Evolutionary conservation across 129 eudicot species (phyloP), one percentile per base, ranked within the genome.

Genomic region (Helianthus tuberosus): DNA sequence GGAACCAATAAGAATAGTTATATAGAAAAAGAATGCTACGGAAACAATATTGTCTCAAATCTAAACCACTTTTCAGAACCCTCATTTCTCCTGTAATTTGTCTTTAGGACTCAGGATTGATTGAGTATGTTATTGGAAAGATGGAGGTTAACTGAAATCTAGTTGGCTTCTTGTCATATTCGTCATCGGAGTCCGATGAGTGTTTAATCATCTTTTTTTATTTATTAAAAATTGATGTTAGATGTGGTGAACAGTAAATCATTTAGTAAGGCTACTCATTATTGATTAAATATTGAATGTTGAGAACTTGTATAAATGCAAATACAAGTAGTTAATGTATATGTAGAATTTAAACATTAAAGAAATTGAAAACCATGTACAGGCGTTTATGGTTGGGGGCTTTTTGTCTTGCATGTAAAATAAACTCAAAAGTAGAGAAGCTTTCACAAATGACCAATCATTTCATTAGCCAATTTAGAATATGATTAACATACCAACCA

Each of bases 391-490:
- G 15, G 41, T 12, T 60, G 16, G 27, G 65, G 41, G 41, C 16
- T 60, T 55, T 55, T 23, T n/a, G 6, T 20, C 13, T 25, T 55
- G 3, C 62, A 55, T 55, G 62, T 55, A 39, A 39, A 12, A 55
- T 55, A n/a, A 55, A 20, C 14, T 55, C 11, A 29, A 55, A 23
- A n/a, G 62, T 55, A 12, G 13, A 17, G 62, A 55, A 54, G 3
- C 35, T 55, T 55, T 17, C 20, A 55, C 62, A 55, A 17, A 55
- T 55, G 62, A 55, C 62, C 62, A 55, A 55, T 20, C 13, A 17
- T 32, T 55, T 55, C 14, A 12, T 17, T 55, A 9, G 62, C 5
- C 32, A 20, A 9, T 20, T 23, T 10, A 11, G 35, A 55, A 55
- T 55, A 55, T 20, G 35, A 55, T 17, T 55, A 55, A 20, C 44